Conservation (phyloP, 108 stramenopile species). For the Nitzschia palea region DNA sequence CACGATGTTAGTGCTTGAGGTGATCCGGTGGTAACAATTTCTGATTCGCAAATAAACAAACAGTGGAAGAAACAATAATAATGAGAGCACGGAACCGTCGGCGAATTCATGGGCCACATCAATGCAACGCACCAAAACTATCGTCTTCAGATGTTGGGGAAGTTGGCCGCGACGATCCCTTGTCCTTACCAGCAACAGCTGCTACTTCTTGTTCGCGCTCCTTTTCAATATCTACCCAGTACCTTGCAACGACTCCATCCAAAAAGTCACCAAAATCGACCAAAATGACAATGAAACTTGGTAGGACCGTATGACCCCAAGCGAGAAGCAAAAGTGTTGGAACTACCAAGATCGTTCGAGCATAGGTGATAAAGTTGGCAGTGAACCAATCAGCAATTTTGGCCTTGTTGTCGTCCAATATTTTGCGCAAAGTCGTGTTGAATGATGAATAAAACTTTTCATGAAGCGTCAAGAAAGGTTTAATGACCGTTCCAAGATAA, state of each 20-base stretch:
- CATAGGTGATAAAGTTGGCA: constrained; percentile 55
- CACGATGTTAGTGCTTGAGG: constrained; percentile 40
- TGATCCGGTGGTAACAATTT: constrained; percentile 48
- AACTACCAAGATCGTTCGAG: constrained; percentile 35
- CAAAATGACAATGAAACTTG: constrained; percentile 44
- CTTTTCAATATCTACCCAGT: constrained; percentile 42
- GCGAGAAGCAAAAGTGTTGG: constrained; percentile 42
- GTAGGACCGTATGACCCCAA: constrained; percentile 29
- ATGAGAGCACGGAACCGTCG: neutral
- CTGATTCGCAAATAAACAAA: constrained; percentile 4
- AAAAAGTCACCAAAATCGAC: constrained; percentile 66
- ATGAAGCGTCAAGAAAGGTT: constrained; percentile 42
- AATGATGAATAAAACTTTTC: constrained; percentile 41
- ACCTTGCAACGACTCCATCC: constrained; percentile 56
- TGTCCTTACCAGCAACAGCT: constrained; percentile 17
- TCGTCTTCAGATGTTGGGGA: constrained; percentile 38
- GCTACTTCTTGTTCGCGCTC: constrained; percentile 12
- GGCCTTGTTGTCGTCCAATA: constrained; percentile 30
- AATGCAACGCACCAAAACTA: constrained; percentile 35
- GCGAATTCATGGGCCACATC: too few species aligned
- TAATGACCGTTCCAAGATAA: constrained; percentile 38
- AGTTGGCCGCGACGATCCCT: neutral
- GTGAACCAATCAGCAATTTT: constrained; percentile 50
- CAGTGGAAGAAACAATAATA: neutral
- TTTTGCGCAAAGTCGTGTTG: constrained; percentile 25